Conservation (phyloP, 768 basidiomycete genomes). For the Tricholomella constricta region DNA sequence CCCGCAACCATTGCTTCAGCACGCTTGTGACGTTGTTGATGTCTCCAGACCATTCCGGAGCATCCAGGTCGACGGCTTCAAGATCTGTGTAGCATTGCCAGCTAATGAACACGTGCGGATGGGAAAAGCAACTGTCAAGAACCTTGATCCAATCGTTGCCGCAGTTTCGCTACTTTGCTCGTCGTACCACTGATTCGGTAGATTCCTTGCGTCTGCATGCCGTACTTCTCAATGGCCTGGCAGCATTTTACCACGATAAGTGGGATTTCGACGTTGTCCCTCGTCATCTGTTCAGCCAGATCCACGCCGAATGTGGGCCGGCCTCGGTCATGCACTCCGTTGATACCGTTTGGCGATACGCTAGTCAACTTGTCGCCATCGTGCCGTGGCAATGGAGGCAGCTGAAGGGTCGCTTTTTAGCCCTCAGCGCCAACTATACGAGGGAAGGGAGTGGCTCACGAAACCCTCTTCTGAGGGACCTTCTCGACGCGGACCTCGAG, state of each 20-base stretch:
- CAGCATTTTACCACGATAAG: conserved; percentile 86
- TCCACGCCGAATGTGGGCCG: conserved; percentile 92
- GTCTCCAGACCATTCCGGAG: conserved; percentile 89
- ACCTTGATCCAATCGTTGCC: conserved; percentile 87
- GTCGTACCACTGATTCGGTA: conserved; percentile 93
- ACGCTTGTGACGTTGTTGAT: conserved; percentile 96
- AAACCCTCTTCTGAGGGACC: conserved; percentile 92
- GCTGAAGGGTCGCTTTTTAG: conserved; percentile 36
- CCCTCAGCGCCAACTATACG: not conserved
- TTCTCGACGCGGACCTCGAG: conserved; percentile 80
- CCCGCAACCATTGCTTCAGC: conserved; percentile 94
- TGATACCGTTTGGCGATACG: conserved; percentile 27
- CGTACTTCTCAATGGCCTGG: conserved; percentile 88
- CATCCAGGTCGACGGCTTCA: conserved; percentile 83
- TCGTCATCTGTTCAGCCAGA: conserved; percentile 88
- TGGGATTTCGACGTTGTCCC: conserved; percentile 91
- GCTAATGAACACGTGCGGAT: not conserved
- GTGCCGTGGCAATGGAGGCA: conserved; percentile 61
- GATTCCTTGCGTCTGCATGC: conserved; percentile 82
- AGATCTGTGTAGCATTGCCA: conserved; percentile 51
- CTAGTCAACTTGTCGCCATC: conserved; percentile 20
- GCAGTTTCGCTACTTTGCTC: conserved; percentile 81
- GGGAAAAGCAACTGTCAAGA: conserved; percentile 8
- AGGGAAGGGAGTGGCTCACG: conserved; percentile 54
- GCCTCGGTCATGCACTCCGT: conserved; percentile 56